A percentile compares a stretch with the other conserved stretches of the same genome.
Conservation (phyloP, 352 stramenopile genomes). For the Globisporangium iwayamae region DNA sequence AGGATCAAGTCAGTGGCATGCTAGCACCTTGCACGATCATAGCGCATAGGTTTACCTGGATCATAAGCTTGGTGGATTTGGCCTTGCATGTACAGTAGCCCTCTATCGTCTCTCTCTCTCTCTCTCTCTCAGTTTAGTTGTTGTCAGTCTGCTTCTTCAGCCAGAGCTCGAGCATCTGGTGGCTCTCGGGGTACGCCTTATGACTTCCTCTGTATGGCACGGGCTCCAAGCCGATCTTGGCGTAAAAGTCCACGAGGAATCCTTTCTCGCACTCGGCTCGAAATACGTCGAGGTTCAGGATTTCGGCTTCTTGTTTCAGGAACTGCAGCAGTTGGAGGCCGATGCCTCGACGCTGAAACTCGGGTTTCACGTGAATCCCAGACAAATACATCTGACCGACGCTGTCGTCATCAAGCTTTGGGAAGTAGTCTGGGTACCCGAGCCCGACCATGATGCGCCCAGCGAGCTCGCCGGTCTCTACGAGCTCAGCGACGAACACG, state of each 20-base stretch:
- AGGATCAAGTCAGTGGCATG: no score
- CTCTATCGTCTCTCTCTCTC: no score
- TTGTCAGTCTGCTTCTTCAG: slow-evolving; percentile 9
- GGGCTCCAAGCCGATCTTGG: slow-evolving; percentile 17
- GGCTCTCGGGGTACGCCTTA: slow-evolving; percentile 26
- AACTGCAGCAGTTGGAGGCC: slow-evolving; percentile 20
- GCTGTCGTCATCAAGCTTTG: slow-evolving; percentile 14
- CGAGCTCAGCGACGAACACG: slow-evolving; percentile 26
- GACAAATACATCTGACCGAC: slow-evolving; percentile 28
- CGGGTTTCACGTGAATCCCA: slow-evolving; percentile 19
- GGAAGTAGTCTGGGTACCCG: slow-evolving; percentile 31
- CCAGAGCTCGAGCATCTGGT: slow-evolving; percentile 43
- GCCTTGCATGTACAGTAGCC: neutral
- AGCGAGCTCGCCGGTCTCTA: neutral
- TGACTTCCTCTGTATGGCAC: slow-evolving; percentile 28
- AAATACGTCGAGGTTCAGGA: slow-evolving; percentile 15
- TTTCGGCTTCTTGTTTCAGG: slow-evolving; percentile 15
- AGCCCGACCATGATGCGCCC: slow-evolving; percentile 16
- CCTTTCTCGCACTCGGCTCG: slow-evolving; percentile 33
- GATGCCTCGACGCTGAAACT: slow-evolving; percentile 21
- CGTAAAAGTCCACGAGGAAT: slow-evolving; percentile 25
- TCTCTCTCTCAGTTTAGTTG: neutral
- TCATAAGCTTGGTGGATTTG: no score
- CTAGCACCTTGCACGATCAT: no score
- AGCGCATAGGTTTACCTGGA: no score